Conservation (phyloP, 495 filamentous ascomycete genomes). For the Aspergillus coremiiformis region DNA sequence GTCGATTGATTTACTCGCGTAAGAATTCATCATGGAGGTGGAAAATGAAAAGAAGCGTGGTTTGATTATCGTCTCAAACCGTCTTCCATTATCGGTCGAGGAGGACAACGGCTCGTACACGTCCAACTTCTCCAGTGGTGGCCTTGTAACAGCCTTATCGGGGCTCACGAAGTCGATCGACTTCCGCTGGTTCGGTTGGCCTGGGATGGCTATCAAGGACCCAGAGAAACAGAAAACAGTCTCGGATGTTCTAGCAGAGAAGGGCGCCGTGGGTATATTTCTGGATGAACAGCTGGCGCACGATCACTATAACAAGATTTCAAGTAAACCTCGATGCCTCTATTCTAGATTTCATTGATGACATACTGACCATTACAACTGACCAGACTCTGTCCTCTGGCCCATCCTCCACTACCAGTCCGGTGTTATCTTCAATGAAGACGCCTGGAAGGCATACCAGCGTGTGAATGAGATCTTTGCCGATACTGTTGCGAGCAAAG, state of each 20-base stretch:
- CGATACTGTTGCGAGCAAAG: constrained; percentile 61
- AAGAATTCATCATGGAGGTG: not conserved
- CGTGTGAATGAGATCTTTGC: constrained; percentile 85
- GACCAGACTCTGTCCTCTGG: constrained; percentile 83
- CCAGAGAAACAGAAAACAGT: constrained; percentile 39
- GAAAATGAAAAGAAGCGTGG: constrained; percentile 17
- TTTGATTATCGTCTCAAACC: constrained; percentile 80
- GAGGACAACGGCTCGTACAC: constrained; percentile 62
- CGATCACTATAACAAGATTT: constrained; percentile 55
- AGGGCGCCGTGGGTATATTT: constrained; percentile 48
- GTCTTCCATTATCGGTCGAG: constrained; percentile 83
- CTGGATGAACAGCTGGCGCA: constrained; percentile 47
- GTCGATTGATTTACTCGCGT: not conserved
- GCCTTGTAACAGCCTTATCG: constrained; percentile 77
- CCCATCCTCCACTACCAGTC: constrained; percentile 95
- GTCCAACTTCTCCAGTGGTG: constrained; percentile 80
- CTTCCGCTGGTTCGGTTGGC: constrained; percentile 94
- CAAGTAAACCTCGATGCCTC: constrained; percentile 27
- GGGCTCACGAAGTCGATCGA: constrained; percentile 77
- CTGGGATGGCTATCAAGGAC: constrained; percentile 56
- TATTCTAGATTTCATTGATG: not conserved
- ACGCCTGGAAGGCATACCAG: constrained; percentile 76
- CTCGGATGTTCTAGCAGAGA: constrained; percentile 34
- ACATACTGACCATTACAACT: not conserved
- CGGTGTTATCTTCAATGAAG: constrained; percentile 82